These are phyloP conservation scores for Pythium phragmiticola DNA, from an alignment of 352 stramenopile species.

Conservation along the genomic window DNA sequence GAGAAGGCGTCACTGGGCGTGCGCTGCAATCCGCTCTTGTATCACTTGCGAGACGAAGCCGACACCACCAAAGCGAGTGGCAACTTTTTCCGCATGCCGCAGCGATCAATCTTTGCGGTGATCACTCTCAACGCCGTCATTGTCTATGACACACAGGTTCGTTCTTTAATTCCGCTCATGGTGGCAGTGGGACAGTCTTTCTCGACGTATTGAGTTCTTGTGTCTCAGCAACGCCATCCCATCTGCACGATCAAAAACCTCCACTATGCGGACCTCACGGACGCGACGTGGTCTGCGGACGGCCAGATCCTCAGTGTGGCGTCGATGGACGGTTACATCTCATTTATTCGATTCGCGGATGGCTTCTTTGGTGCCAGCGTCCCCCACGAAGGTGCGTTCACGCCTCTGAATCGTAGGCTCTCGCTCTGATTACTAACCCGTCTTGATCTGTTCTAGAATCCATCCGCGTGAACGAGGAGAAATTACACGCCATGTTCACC, in stretches of 20 bases:
- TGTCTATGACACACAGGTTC: constrained; percentile 94
- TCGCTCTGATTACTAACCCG: not conserved
- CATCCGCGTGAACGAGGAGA: constrained; percentile 43
- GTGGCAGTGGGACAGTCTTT: not conserved
- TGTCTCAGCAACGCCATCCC: constrained; percentile 65
- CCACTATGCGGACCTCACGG: constrained; percentile 95
- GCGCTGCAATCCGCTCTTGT: constrained; percentile 93
- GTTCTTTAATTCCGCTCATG: not conserved
- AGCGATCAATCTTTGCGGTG: constrained; percentile 92
- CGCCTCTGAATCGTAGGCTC: not conserved
- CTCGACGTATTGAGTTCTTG: not conserved
- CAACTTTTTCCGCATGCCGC: constrained; percentile 82
- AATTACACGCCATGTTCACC: constrained; percentile 57
- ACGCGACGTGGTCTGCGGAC: constrained; percentile 91
- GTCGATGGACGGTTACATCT: constrained; percentile 96
- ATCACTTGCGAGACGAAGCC: constrained; percentile 58
- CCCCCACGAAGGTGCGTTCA: constrained; percentile 14
- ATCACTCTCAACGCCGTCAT: constrained; percentile 92
- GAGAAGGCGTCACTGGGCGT: constrained; percentile 93
- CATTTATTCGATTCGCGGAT: constrained; percentile 89
- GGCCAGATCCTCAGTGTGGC: constrained; percentile 91
- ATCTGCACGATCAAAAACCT: constrained; percentile 90
- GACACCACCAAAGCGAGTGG: not conserved
- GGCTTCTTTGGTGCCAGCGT: constrained; percentile 73
- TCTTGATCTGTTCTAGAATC: constrained; percentile 31